Conservation (phyloP, 148 eudicot genomes). For the Amaranthus palmeri region DNA sequence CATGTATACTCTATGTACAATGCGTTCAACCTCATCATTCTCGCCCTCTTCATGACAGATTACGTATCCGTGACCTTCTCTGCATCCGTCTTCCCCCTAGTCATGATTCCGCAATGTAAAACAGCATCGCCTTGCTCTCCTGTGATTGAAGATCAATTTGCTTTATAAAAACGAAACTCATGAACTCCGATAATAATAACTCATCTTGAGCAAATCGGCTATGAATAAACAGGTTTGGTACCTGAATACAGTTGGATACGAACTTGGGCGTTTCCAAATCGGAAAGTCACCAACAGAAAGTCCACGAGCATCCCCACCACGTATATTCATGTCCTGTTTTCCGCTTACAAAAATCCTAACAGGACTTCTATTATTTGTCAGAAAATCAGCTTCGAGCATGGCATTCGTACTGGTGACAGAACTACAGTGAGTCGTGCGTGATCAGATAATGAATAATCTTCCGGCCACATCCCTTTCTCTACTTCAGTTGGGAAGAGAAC, state of each 20-base stretch:
- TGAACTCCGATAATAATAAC: not conserved
- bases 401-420: conserved; percentile 88
- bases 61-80: not conserved
- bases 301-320: not conserved
- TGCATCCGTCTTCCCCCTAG: not conserved
- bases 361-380: conserved; percentile 26
- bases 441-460: conserved; percentile 92
- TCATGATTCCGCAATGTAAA: conserved; percentile 11
- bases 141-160: not conserved
- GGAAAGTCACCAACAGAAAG: not conserved
- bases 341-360: conserved; percentile 6
- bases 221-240: not conserved
- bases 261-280: not conserved
- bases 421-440: conserved; percentile 98
- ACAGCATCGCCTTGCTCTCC: not conserved
- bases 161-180: not conserved
- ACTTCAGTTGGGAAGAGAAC: conserved; percentile 94
- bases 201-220: not conserved
- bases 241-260: not conserved
- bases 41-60: conserved; percentile 1
- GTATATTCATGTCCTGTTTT: not conserved
- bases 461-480: conserved; percentile 97
- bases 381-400: conserved; percentile 51
- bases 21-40: not conserved
- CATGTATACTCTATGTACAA: not conserved